Conservation (phyloP, 768 basidiomycete genomes). For the Naganishia randhawae region DNA sequence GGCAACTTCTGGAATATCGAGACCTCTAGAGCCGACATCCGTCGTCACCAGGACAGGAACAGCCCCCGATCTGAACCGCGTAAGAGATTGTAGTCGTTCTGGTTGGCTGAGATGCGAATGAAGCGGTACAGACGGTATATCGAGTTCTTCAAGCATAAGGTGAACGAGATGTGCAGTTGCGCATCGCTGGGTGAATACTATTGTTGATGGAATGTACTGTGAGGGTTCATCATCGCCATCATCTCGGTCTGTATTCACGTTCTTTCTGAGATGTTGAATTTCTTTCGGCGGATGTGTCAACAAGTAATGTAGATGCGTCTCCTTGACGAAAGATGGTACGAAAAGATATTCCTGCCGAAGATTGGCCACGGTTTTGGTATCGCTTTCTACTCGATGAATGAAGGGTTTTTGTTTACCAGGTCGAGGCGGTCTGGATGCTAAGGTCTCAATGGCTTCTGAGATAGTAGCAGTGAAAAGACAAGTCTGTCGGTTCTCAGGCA, state of each 20-base stretch:
- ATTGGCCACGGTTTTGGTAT: constrained; percentile 78
- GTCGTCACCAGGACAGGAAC: constrained; percentile 90
- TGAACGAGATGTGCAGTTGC: constrained; percentile 84
- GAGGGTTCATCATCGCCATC: constrained; percentile 55
- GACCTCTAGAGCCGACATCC: constrained; percentile 88
- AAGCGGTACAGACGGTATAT: constrained; percentile 78
- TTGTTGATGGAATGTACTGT: constrained; percentile 74
- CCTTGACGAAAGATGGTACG: constrained; percentile 89
- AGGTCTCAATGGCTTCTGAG: constrained; percentile 74
- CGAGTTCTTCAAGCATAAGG: constrained; percentile 67
- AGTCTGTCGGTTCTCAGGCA: constrained; percentile 87
- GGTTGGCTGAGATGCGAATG: constrained; percentile 92
- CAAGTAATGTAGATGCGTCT: constrained; percentile 83
- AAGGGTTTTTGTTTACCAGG: constrained; percentile 83
- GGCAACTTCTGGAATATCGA: constrained; percentile 94
- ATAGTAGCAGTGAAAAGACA: constrained; percentile 95
- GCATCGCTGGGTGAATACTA: constrained; percentile 80
- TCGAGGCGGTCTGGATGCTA: constrained; percentile 68
- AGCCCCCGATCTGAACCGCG: constrained; percentile 75
- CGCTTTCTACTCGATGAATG: constrained; percentile 70
- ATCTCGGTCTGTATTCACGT: constrained; percentile 55
- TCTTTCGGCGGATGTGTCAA: constrained; percentile 83
- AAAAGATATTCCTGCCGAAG: constrained; percentile 86
- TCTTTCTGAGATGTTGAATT: constrained; percentile 60
- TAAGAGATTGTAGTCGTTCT: constrained; percentile 77